Evolutionary conservation across 1,139 yeast genomes (phyloP).

Genomic region (Hansenula anomala): DNA sequence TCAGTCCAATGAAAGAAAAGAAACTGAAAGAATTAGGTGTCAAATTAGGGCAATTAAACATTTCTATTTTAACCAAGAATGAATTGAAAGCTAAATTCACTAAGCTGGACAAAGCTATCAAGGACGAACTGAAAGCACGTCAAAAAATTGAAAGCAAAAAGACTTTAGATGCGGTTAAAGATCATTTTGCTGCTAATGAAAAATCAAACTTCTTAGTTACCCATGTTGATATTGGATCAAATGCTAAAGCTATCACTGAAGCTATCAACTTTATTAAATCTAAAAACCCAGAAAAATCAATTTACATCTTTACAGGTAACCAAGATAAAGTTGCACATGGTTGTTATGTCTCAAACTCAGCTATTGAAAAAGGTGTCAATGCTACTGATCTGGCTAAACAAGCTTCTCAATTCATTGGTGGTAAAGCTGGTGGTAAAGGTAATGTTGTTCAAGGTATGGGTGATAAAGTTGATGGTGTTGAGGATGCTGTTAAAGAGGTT

Average conservation of each 20-base stretch:
- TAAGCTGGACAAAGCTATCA: constrained; percentile 77
- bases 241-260: constrained; percentile 92
- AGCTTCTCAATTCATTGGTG: constrained; percentile 78
- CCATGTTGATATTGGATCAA: constrained; percentile 65
- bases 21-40: constrained; percentile 81
- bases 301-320: constrained; percentile 79
- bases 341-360: constrained; percentile 75
- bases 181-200: constrained; percentile 53
- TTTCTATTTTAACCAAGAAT: constrained; percentile 79
- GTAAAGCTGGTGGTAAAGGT: constrained; percentile 98
- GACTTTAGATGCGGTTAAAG: constrained; percentile 73
- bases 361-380: constrained; percentile 65
- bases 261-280: constrained; percentile 83
- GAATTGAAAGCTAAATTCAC: constrained; percentile 68
- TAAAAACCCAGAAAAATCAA: constrained; percentile 67
- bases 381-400: constrained; percentile 72
- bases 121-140: constrained; percentile 80
- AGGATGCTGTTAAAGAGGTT: constrained; percentile 69
- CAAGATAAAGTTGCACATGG: constrained; percentile 90
- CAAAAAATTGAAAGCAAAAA: constrained; percentile 86
- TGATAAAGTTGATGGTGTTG: constrained; percentile 65
- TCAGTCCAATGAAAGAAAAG: constrained; percentile 72
- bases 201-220: constrained; percentile 53
- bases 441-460: constrained; percentile 97
- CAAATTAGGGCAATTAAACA: constrained; percentile 71